Base-by-base conservation (phyloP, 1,284 basidiomycete species). In the Pterulicium gracile region DNA sequence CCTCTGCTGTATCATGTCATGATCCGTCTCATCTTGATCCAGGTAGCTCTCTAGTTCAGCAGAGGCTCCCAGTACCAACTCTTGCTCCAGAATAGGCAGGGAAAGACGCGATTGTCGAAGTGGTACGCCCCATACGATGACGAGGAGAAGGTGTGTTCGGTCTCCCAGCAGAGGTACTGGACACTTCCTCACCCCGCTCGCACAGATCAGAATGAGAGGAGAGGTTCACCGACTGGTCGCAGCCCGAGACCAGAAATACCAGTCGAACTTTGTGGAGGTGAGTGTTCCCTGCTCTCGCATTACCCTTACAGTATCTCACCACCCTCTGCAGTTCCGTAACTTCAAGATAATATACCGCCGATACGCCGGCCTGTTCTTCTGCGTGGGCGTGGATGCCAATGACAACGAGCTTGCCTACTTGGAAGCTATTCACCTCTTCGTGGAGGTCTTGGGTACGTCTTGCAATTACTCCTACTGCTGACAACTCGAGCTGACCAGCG, bases 251-350 rank as follows among this genome's bases (percentile, higher is more conserved):
- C 94, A 97, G 70, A 97, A 97, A 65, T 95, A 97, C 55, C 96
- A 98, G 64, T 95, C 91, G 49, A 98, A 98, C 65, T 98, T 98
- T 61, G 94, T 98, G 44, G 95, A 98, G 77, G 94, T 95, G 53
- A 47, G 79, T 55, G 3, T 7, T 36, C 7, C 45, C 49, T 14
- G 7, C 43, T 13, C 27, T 17, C 44, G 19, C 15, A 46, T 41
- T 46, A 4, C 22, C 23, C 23, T 23, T 20, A 32, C 5, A 35
- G 35, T 35, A 47, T 24, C 10, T 19, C 20, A 21, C 21, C 7
- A 21, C 24, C 35, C 41, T 41, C 42, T 48, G 3, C 57, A 96
- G 92, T 96, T 95, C 69, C 84, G 88, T 54, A 94, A 92, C 61
- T 88, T 92, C 72, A 96, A 97, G 69, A 77, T 97, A 55, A 84